Conservation (phyloP, 306 rosid genomes). For the Gastrolobium villosum region DNA sequence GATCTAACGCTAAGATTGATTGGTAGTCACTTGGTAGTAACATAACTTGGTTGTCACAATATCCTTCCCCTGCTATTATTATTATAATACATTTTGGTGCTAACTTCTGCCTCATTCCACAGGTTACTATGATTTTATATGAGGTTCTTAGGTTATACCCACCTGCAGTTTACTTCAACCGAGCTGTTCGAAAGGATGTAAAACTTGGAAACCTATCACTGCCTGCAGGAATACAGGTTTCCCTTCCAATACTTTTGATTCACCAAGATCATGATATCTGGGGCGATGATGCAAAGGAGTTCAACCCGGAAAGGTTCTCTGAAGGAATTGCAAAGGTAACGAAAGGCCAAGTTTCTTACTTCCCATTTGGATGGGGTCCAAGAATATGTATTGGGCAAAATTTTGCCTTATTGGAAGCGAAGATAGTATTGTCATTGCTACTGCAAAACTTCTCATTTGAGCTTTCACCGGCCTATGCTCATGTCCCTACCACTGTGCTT, state of each 20-base stretch:
- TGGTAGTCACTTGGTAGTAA: no score
- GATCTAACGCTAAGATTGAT: no score
- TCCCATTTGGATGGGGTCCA: slow-evolving; percentile 31
- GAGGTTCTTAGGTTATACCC: slow-evolving; percentile 39
- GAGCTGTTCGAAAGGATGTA: not conserved
- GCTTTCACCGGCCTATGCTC: slow-evolving; percentile 52
- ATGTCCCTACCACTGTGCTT: slow-evolving; percentile 1
- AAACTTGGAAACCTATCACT: slow-evolving; percentile 25
- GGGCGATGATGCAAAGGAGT: slow-evolving; percentile 53
- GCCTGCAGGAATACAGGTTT: not conserved
- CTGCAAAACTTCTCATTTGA: slow-evolving; percentile 52
- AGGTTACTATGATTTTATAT: slow-evolving; percentile 33
- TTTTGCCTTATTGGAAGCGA: slow-evolving; percentile 50
- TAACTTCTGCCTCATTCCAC: not conserved
- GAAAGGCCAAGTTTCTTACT: slow-evolving; percentile 20
- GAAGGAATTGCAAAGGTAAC: slow-evolving; percentile 51
- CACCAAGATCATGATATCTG: slow-evolving; percentile 37
- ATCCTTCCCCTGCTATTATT: no score
- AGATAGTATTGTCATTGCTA: slow-evolving; percentile 52
- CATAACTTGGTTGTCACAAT: no score
- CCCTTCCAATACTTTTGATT: slow-evolving; percentile 22
- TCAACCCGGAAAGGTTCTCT: slow-evolving; percentile 51
- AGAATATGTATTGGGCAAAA: no score
- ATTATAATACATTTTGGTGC: not conserved
- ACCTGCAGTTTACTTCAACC: not conserved